Evolutionary conservation across 1,139 yeast species (phyloP).

Genomic region (Arxiozyma slooffiae): DNA sequence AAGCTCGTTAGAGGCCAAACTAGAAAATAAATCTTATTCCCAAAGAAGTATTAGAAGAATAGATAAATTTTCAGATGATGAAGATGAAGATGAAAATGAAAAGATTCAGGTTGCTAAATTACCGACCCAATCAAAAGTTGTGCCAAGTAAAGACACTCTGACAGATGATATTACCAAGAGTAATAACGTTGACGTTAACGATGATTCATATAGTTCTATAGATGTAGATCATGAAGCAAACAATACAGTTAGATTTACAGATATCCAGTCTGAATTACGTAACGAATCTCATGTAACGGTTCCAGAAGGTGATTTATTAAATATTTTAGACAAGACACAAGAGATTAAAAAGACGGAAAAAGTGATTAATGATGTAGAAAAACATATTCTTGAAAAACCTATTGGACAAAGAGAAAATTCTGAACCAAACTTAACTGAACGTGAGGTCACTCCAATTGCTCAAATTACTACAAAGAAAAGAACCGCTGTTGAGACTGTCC

Average conservation of each 20-base stretch:
- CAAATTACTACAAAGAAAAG: background rate
- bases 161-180: background rate
- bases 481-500: background rate
- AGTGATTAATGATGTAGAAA: background rate
- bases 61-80: conserved; percentile 10
- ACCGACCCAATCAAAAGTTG: background rate
- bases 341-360: background rate
- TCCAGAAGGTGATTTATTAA: conserved; percentile 5
- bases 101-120: background rate
- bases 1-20: conserved; percentile 17
- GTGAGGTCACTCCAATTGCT: background rate
- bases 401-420: background rate
- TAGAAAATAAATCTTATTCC: conserved; percentile 11
- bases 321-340: conserved; percentile 3
- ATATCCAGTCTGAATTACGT: background rate
- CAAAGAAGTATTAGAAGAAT: conserved; percentile 8
- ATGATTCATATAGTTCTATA: background rate
- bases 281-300: conserved; percentile 5
- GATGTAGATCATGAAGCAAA: conserved; percentile 4
- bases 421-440: background rate
- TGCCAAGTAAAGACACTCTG: background rate
- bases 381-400: background rate
- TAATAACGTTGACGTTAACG: background rate
- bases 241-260: conserved; percentile 7
- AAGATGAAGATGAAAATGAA: conserved; percentile 2